phyloP scores from a whole-genome alignment of 1,139 yeast genomes.

The Ogataea hybrid region DNA sequence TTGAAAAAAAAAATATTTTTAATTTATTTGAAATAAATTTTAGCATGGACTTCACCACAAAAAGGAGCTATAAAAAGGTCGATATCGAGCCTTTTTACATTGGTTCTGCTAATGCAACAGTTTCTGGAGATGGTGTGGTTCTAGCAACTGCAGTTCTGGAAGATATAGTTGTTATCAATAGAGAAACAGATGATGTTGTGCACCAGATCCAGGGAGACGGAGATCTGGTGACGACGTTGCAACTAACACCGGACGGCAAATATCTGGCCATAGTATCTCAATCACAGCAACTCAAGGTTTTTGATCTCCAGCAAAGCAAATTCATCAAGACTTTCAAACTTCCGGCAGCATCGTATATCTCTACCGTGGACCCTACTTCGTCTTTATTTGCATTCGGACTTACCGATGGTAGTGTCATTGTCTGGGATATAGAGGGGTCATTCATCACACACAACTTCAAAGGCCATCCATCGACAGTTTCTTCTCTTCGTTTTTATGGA shows the following conservation, averaged over 20 bases:
- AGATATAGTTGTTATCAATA: conserved; percentile 68
- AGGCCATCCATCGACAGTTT: conserved; percentile 94
- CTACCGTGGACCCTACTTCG: conserved; percentile 76
- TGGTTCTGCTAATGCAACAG: conserved; percentile 76
- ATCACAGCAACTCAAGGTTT: conserved; percentile 76
- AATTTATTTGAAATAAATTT: conserved; percentile 6
- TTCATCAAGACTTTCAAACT: conserved; percentile 55
- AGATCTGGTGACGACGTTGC: conserved; percentile 75
- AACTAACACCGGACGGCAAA: conserved; percentile 72
- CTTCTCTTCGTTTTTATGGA: conserved; percentile 74
- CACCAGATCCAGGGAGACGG: conserved; percentile 81
- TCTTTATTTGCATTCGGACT: conserved; percentile 92
- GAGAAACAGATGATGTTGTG: conserved; percentile 54
- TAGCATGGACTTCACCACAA: conserved; percentile 17
- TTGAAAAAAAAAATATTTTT: conserved; percentile 2
- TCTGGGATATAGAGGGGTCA: conserved; percentile 90
- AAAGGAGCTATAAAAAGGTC: conserved; percentile 35
- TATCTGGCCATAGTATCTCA: conserved; percentile 75
- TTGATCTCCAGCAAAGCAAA: conserved; percentile 44
- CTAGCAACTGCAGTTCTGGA: conserved; percentile 82
- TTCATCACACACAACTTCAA: conserved; percentile 85
- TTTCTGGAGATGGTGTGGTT: conserved; percentile 61
- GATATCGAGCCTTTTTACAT: conserved; percentile 75
- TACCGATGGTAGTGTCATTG: conserved; percentile 88
- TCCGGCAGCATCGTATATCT: conserved; percentile 78